These are phyloP conservation scores for Claviceps sp. DNA, from an alignment of 2,329 filamentous ascomycete species.

Conservation along the genomic window DNA sequence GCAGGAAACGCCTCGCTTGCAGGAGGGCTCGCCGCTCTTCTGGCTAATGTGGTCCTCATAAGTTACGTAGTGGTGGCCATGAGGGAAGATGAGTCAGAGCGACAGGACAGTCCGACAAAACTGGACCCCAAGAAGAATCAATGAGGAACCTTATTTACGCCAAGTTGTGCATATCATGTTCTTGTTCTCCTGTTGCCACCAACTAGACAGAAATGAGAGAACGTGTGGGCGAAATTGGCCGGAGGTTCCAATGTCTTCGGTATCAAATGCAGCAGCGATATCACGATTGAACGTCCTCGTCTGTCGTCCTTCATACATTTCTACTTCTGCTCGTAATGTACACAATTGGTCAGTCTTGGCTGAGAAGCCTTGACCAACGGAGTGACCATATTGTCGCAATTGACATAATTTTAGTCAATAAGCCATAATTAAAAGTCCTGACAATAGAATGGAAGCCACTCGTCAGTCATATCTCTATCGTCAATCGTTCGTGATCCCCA, in stretches of 20 bases:
- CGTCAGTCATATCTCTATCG: background rate
- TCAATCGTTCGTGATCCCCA: slow-evolving; percentile 2
- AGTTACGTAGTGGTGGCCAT: slow-evolving; percentile 88
- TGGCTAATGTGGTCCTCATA: slow-evolving; percentile 83
- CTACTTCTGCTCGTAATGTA: slow-evolving; percentile 6
- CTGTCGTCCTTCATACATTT: slow-evolving; percentile 1
- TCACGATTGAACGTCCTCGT: background rate
- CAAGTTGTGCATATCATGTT: background rate
- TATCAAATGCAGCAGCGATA: background rate
- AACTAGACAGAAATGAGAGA: background rate
- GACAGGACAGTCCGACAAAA: slow-evolving; percentile 31
- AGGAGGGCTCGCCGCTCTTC: slow-evolving; percentile 70
- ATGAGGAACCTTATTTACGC: slow-evolving; percentile 11
- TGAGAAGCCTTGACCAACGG: background rate
- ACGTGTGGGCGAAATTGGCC: background rate
- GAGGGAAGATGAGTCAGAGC: slow-evolving; percentile 55
- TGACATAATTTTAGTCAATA: slow-evolving; percentile 10
- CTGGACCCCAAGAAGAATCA: slow-evolving; percentile 36
- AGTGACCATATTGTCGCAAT: slow-evolving; percentile 8
- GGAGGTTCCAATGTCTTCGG: background rate
- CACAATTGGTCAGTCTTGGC: slow-evolving; percentile 5
- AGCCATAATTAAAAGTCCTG: slow-evolving; percentile 9
- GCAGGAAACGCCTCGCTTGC: slow-evolving; percentile 80
- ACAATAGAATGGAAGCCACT: background rate
- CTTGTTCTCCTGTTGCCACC: background rate